A percentile compares a stretch with the other conserved stretches of the same genome.
Conservation (phyloP, 257 asterid species). For the Gynochthodes officinalis region DNA sequence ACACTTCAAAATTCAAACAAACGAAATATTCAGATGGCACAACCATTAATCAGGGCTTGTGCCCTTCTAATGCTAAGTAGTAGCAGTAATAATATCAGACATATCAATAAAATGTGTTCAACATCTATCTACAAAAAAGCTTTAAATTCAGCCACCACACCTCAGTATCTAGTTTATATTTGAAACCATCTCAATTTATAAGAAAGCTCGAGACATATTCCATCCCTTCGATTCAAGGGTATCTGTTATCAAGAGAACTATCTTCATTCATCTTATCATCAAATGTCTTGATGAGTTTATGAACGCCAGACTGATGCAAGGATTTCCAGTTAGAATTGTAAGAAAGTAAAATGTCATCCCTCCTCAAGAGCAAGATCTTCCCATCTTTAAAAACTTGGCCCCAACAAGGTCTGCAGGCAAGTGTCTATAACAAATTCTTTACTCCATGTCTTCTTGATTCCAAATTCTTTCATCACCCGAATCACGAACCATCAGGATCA, state of each 20-base stretch:
- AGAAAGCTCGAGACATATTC: conserved; percentile 28
- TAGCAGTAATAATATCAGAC: neutral
- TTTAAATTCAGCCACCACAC: neutral
- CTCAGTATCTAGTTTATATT: neutral
- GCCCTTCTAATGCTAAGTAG: neutral
- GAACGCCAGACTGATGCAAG: neutral
- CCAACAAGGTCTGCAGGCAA: conserved; percentile 5
- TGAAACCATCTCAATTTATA: neutral
- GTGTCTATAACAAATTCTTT: conserved; percentile 24
- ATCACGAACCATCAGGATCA: conserved; percentile 38
- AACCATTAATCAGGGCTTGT: too few relatives aligned
- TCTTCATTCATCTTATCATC: conserved; percentile 4
- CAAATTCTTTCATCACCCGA: conserved; percentile 50
- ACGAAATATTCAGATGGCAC: neutral
- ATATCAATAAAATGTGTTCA: neutral
- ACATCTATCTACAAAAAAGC: too few relatives aligned
- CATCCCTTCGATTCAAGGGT: conserved; percentile 10
- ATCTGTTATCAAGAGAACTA: neutral
- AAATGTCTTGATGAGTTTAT: neutral
- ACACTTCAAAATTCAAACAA: neutral
- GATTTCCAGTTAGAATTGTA: conserved; percentile 25
- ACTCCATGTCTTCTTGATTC: conserved; percentile 35
- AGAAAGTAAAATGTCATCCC: conserved; percentile 25
- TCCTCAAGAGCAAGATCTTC: conserved; percentile 33
- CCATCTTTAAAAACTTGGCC: conserved; percentile 36